Evolutionary conservation across 176 grass and related monocot genomes (phyloP).

Genomic region (Chloris gayana): DNA sequence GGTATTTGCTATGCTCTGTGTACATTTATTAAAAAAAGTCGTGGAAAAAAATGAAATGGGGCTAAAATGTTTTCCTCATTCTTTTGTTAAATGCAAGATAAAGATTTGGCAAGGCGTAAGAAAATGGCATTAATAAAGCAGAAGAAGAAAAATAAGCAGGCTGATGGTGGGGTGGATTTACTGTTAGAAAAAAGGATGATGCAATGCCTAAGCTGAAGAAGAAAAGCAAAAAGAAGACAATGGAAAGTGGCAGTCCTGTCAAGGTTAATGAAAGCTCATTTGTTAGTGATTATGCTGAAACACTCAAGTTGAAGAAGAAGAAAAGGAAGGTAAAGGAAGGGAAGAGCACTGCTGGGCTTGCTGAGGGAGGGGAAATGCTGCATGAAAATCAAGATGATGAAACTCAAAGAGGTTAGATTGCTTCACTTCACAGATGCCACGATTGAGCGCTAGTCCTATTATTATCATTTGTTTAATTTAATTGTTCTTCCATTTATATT

Average conservation of each 20-base stretch:
- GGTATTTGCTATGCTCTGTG: not conserved
- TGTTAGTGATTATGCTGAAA: conserved; percentile 35
- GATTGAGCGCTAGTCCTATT: not conserved
- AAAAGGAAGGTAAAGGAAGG: conserved; percentile 56
- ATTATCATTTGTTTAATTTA: not conserved
- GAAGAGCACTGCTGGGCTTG: conserved; percentile 34
- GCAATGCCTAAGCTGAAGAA: conserved; percentile 37
- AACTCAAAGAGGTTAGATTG: conserved; percentile 49
- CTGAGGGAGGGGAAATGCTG: conserved; percentile 41
- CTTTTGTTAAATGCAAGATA: conserved; percentile 36
- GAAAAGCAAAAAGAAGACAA: conserved; percentile 49
- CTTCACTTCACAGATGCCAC: conserved; percentile 11
- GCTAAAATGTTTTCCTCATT: conserved; percentile 15
- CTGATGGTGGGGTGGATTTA: conserved; percentile 35
- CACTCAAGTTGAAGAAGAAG: conserved; percentile 54
- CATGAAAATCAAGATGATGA: conserved; percentile 39
- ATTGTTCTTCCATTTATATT: not conserved
- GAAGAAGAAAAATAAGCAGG: conserved; percentile 56
- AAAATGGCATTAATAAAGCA: conserved; percentile 40
- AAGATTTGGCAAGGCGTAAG: conserved; percentile 33
- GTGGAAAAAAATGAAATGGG: not conserved
- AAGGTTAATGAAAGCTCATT: conserved; percentile 19
- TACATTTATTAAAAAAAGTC: not conserved
- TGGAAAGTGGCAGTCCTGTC: conserved; percentile 35
- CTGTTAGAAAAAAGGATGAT: conserved; percentile 33